These are phyloP conservation scores for Trichoderma orchidacearum DNA, from an alignment of 495 filamentous ascomycete species.

Conservation along the genomic window DNA sequence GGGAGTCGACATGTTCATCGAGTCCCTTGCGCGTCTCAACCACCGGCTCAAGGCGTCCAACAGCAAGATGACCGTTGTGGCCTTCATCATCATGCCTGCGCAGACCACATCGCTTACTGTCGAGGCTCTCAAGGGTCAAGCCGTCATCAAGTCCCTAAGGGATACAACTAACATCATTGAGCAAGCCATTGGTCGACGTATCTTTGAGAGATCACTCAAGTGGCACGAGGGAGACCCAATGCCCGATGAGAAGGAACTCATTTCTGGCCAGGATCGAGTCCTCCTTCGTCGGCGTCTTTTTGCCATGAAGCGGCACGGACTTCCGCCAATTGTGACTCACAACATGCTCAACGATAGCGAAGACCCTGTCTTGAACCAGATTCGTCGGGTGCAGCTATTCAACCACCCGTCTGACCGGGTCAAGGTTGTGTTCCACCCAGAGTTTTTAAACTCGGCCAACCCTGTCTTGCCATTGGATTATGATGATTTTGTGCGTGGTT, in stretches of 20 bases:
- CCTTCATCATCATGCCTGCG: conserved; percentile 97
- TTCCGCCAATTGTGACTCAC: conserved; percentile 97
- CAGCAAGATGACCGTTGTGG: conserved; percentile 92
- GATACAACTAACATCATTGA: conserved; percentile 89
- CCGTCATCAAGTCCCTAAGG: conserved; percentile 87
- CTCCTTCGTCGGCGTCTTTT: conserved; percentile 84
- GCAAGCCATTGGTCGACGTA: conserved; percentile 74
- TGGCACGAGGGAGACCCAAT: conserved; percentile 91
- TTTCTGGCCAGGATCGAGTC: conserved; percentile 82
- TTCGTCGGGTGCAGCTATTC: conserved; percentile 91
- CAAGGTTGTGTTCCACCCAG: conserved; percentile 95
- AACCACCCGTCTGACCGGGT: conserved; percentile 91
- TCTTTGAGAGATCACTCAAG: conserved; percentile 82
- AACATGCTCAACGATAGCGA: conserved; percentile 94
- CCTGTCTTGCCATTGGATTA: conserved; percentile 93
- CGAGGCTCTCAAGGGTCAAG: conserved; percentile 91
- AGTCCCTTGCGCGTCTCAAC: conserved; percentile 86
- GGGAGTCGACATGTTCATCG: conserved; percentile 98
- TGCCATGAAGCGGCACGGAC: conserved; percentile 80
- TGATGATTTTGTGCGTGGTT: conserved; percentile 95
- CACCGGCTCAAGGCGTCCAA: conserved; percentile 73
- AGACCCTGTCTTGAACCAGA: conserved; percentile 91
- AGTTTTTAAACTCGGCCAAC: conserved; percentile 92
- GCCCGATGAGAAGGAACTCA: conserved; percentile 90
- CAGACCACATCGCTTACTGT: conserved; percentile 95